These are phyloP conservation scores for Tephrocybe rancida DNA, from an alignment of 768 basidiomycete species.

Conservation along the genomic window DNA sequence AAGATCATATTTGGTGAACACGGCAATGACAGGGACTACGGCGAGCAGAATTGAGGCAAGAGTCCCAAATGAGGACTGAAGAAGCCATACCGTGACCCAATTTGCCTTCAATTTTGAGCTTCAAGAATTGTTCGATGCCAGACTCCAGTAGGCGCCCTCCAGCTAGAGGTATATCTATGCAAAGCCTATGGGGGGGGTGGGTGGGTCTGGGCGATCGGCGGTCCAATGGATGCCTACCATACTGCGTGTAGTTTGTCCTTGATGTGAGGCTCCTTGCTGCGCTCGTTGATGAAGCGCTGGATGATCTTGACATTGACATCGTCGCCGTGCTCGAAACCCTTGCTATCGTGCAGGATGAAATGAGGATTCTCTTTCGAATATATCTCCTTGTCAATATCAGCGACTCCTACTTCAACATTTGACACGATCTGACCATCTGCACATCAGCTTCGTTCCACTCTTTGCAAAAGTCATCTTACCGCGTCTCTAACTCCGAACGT, in stretches of 20 bases:
- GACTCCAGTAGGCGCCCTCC: slow-evolving; percentile 24
- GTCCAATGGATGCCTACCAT: slow-evolving; percentile 19
- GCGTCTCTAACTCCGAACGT: slow-evolving; percentile 28
- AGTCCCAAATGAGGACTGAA: neutral
- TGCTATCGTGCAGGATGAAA: slow-evolving; percentile 32
- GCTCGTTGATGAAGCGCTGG: slow-evolving; percentile 22
- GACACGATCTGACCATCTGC: slow-evolving; percentile 18
- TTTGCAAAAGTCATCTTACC: slow-evolving; percentile 10
- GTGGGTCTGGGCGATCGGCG: neutral
- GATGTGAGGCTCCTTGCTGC: slow-evolving; percentile 16
- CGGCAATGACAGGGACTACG: slow-evolving; percentile 31
- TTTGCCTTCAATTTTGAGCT: slow-evolving; percentile 11
- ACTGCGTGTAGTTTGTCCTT: slow-evolving; percentile 31
- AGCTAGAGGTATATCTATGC: slow-evolving; percentile 28
- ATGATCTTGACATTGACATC: slow-evolving; percentile 24
- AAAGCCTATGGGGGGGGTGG: slow-evolving; percentile 23
- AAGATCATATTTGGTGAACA: slow-evolving; percentile 36
- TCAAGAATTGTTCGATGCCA: slow-evolving; percentile 27
- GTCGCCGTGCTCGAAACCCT: slow-evolving; percentile 30
- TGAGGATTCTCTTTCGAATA: slow-evolving; percentile 23
- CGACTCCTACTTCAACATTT: slow-evolving; percentile 19
- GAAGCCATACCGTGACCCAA: slow-evolving; percentile 18
- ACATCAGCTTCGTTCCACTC: neutral
- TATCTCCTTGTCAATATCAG: slow-evolving; percentile 29
- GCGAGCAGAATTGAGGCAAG: neutral